Percentiles rank a stretch among this genome's conserved stretches.
Evolutionary conservation across 2,329 filamentous ascomycete genomes (phyloP).

Genomic region (Aureobasidium leucospermi): DNA sequence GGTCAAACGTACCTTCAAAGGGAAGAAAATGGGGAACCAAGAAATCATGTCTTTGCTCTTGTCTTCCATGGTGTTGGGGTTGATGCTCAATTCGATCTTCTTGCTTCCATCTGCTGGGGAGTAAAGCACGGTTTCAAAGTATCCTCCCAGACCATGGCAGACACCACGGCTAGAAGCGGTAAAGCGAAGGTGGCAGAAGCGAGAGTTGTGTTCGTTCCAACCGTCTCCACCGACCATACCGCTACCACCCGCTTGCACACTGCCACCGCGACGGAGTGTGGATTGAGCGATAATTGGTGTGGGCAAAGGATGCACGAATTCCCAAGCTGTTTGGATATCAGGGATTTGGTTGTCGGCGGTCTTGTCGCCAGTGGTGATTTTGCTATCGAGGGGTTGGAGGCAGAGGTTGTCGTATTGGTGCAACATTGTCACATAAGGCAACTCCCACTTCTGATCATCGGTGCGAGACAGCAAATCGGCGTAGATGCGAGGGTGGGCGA

Average conservation of each 20-base stretch:
- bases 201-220: conserved; percentile 83
- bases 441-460: conserved; percentile 70
- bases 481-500: conserved; percentile 78
- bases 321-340: conserved; percentile 69
- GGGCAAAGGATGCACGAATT: conserved; percentile 70
- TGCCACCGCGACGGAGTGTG: conserved; percentile 52
- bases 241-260: conserved; percentile 59
- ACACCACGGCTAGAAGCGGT: conserved; percentile 71
- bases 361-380: conserved; percentile 33
- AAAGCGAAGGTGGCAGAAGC: conserved; percentile 73
- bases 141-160: conserved; percentile 84
- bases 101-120: conserved; percentile 36
- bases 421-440: conserved; percentile 89
- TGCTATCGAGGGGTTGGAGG: conserved; percentile 32
- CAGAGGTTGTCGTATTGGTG: conserved; percentile 84
- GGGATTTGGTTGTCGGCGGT: conserved; percentile 20
- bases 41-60: conserved; percentile 99
- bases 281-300: conserved; percentile 48
- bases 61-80: conserved; percentile 80
- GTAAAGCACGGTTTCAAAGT: conserved; percentile 96
- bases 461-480: conserved; percentile 64
- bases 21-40: conserved; percentile 99
- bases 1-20: conserved; percentile 64
- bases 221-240: conserved; percentile 70
- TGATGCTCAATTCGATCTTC: conserved; percentile 80